These are phyloP conservation scores for Phytophthora syringae DNA, from an alignment of 352 stramenopile species.

Conservation along the genomic window DNA sequence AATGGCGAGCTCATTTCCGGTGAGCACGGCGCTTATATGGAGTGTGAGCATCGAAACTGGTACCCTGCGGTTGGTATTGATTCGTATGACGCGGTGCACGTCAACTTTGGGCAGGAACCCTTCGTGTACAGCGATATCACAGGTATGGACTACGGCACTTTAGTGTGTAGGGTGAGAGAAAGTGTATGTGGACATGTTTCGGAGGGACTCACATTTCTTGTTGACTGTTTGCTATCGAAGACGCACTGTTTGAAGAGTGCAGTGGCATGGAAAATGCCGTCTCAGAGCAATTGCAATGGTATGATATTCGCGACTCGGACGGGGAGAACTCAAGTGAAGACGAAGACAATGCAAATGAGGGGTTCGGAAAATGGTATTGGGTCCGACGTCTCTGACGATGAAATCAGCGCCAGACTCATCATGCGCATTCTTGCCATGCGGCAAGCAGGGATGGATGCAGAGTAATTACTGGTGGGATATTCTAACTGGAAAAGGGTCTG, in stretches of 20 bases:
- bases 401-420: slow-evolving; percentile 35
- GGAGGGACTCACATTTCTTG: too few species aligned
- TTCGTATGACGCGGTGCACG: slow-evolving; percentile 73
- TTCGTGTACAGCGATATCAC: slow-evolving; percentile 46
- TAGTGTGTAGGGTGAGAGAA: not conserved
- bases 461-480: too few species aligned
- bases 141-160: slow-evolving; percentile 17
- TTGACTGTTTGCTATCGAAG: slow-evolving; percentile 14
- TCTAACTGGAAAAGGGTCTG: too few species aligned
- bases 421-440: slow-evolving; percentile 37
- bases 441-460: slow-evolving; percentile 27
- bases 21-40: slow-evolving; percentile 38
- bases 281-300: slow-evolving; percentile 57
- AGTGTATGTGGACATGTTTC: too few species aligned
- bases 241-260: slow-evolving; percentile 38
- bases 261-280: slow-evolving; percentile 29
- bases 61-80: slow-evolving; percentile 89
- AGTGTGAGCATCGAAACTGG: slow-evolving; percentile 61
- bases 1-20: slow-evolving; percentile 65
- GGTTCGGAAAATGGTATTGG: slow-evolving; percentile 17
- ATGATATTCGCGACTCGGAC: slow-evolving; percentile 58
- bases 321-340: slow-evolving; percentile 32
- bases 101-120: slow-evolving; percentile 88
- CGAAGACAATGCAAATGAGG: slow-evolving; percentile 22
- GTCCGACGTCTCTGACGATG: slow-evolving; percentile 36